A percentile compares a stretch with the other conserved stretches of the same genome.
phyloP scores from a whole-genome alignment of 306 rosid species.

The Benincasa hispida region DNA sequence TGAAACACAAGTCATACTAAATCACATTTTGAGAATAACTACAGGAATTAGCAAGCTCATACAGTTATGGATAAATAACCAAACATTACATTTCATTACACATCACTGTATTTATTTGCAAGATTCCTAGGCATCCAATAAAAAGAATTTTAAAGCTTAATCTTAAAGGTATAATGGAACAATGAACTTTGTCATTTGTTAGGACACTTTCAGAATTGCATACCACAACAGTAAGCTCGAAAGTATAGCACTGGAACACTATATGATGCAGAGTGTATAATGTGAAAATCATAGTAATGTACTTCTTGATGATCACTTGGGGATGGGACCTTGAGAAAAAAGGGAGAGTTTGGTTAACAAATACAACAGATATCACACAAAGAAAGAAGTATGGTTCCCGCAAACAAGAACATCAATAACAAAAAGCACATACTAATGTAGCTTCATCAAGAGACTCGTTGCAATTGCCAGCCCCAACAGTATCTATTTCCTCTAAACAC shows the following conservation, averaged over 20 bases:
- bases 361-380: not conserved
- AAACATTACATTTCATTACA: not conserved
- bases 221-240: slow-evolving; percentile 54
- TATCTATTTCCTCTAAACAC: slow-evolving; percentile 16
- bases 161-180: not conserved
- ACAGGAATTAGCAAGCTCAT: not conserved
- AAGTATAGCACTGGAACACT: slow-evolving; percentile 72
- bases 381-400: not conserved
- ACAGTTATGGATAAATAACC: not conserved
- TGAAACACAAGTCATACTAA: not conserved
- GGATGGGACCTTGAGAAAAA: slow-evolving; percentile 27
- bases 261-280: slow-evolving; percentile 55
- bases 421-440: slow-evolving; percentile 45
- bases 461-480: not conserved
- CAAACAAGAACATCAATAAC: slow-evolving; percentile 3
- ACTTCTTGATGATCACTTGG: slow-evolving; percentile 20
- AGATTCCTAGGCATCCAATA: not conserved
- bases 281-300: slow-evolving; percentile 54
- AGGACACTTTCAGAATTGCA: slow-evolving; percentile 10
- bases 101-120: not conserved
- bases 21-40: not conserved
- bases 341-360: not conserved
- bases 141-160: not conserved
- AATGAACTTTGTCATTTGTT: not conserved
- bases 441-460: slow-evolving; percentile 49